A percentile compares a stretch with the other conserved stretches of the same genome.
Evolutionary conservation across 768 basidiomycete species (phyloP).

Genomic region (Candolleomyces eurysporus): DNA sequence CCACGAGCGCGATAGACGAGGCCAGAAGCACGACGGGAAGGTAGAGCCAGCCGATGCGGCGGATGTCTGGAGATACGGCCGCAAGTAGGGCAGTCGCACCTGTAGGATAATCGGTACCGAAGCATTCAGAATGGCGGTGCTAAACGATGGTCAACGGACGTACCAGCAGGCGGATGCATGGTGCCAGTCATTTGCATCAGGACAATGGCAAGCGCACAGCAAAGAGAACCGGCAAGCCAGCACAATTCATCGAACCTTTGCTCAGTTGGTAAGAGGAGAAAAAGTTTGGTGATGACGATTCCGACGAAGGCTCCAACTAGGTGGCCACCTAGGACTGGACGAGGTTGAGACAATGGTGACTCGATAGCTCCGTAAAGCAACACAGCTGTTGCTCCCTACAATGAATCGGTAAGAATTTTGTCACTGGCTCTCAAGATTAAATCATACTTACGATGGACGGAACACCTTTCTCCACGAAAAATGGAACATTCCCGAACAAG

Average conservation of each 20-base stretch:
- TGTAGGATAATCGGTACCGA: conserved; percentile 9
- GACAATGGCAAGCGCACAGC: conserved; percentile 40
- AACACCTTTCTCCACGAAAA: conserved; percentile 44
- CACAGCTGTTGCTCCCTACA: conserved; percentile 55
- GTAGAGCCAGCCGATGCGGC: conserved; percentile 51
- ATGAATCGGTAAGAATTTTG: neutral
- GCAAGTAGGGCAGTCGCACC: conserved; percentile 56
- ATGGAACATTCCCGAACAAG: conserved; percentile 44
- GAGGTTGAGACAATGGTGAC: conserved; percentile 51
- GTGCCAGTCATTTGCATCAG: conserved; percentile 53
- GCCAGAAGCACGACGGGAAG: conserved; percentile 51
- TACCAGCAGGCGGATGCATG: conserved; percentile 54
- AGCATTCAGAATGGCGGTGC: neutral
- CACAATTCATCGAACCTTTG: conserved; percentile 39
- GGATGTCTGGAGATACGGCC: conserved; percentile 38
- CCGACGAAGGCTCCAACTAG: conserved; percentile 49
- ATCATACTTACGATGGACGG: conserved; percentile 46
- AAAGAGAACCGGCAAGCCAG: conserved; percentile 50
- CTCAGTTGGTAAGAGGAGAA: conserved; percentile 42
- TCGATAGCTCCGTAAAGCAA: conserved; percentile 55
- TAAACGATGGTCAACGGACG: neutral
- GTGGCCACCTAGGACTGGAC: conserved; percentile 49
- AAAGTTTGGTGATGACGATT: conserved; percentile 50
- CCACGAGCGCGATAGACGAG: conserved; percentile 39
- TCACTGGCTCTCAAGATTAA: conserved; percentile 25